Base-by-base conservation (phyloP, 2,329 filamentous ascomycete genomes). In the Aspergillus ustus region DNA sequence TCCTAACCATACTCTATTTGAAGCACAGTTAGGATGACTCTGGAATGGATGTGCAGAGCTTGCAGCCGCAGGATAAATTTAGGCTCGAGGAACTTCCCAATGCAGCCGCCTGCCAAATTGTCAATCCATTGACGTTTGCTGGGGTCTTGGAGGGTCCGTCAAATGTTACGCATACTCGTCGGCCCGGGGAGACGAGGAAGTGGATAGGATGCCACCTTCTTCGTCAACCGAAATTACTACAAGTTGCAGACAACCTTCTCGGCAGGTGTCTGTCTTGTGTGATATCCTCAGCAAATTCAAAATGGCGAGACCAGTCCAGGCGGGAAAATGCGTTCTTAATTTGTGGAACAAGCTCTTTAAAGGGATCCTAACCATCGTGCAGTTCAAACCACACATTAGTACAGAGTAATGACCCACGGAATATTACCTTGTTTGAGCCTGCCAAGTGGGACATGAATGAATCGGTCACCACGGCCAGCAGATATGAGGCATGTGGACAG, bases 1-100 rank as follows among this genome's bases (percentile, higher is more conserved):
- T 31, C 48, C 34, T 46, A 28, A 15, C 22, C 19, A 46, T 49
- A 19, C 19, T 59, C 40, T 52, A 58, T 52, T n/a, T 49, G 53
- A 57, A 50, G 53, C 53, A 57, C 29, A 15, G n/a, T 49, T 19
- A 28, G 52, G 22, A 31, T 45, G 17, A 6, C 11, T 54, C 44
- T 25, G 17, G 37, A 22, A 31, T 45, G 29, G 37, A n/a, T 29
- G 22, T 40, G n/a, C 17, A 37, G 9, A 15, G 15, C 34, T 52
- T 34, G 15, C 7, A 19, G 25, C 52, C n/a, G 4, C 25, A 55
- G 43, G 29, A 48, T 48, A 34, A 17, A 15, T 15, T 34, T 22
- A 44, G 52, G 17, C 6, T 13, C 11, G 3, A 40, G 15, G 34
- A 40, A 11, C 34, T n/a, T n/a, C n/a, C 34, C 11, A 43, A 7